Percentiles rank a stretch among this genome's conserved stretches.
Evolutionary conservation across 1,139 yeast genomes (phyloP).

Genomic region (Kurtzmaniella quercitrusa): DNA sequence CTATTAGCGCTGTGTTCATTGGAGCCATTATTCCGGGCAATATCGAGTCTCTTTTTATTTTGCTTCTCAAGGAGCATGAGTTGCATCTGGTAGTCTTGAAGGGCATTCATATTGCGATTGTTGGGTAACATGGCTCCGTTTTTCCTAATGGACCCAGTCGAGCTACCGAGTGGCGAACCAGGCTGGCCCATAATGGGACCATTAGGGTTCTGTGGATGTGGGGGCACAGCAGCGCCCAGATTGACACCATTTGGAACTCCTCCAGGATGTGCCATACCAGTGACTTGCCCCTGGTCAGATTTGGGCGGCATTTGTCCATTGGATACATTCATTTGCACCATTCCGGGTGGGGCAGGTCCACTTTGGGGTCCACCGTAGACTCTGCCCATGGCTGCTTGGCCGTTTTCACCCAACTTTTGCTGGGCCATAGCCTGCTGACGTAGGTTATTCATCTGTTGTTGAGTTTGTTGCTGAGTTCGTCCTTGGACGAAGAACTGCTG

Average conservation of each 20-base stretch:
- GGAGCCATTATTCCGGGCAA: conserved; percentile 37
- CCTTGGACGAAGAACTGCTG: conserved; percentile 17
- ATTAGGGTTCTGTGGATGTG: neutral
- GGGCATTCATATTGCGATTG: conserved; percentile 35
- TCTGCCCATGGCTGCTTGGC: conserved; percentile 1
- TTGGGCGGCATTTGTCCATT: conserved; percentile 8
- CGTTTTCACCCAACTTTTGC: conserved; percentile 9
- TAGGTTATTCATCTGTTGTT: conserved; percentile 47
- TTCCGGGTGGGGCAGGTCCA: conserved; percentile 5
- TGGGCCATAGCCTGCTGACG: conserved; percentile 43
- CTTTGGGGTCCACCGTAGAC: conserved; percentile 3
- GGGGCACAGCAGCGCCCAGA: neutral
- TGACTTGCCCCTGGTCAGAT: conserved; percentile 1
- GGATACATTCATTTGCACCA: conserved; percentile 5
- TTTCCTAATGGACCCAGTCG: neutral
- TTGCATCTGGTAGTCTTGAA: conserved; percentile 76
- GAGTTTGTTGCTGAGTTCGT: conserved; percentile 47
- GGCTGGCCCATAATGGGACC: conserved; percentile 1
- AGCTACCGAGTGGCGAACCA: conserved; percentile 4
- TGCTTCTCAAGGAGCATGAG: conserved; percentile 67
- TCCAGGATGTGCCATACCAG: neutral
- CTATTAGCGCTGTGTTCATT: conserved; percentile 16
- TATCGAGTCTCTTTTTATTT: conserved; percentile 58
- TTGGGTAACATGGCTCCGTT: conserved; percentile 8
- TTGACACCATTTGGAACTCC: neutral